Base-by-base conservation (phyloP, 345 rosid genomes). In the Sapria himalayana region DNA sequence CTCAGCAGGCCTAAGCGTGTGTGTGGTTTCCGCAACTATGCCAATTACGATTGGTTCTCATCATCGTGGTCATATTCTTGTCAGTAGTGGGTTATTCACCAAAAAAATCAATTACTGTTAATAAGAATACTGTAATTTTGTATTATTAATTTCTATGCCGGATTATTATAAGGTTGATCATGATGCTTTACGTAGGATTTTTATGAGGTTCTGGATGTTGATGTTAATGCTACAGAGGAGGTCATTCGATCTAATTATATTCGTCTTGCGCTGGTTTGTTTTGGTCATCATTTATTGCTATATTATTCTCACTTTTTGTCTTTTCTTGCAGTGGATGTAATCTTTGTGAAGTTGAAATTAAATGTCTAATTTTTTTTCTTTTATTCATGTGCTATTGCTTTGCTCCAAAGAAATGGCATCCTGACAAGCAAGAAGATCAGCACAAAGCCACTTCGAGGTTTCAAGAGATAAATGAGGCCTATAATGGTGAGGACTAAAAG, bases 381-480 rank as follows among this genome's bases (percentile, higher is more conserved):
- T 36, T 43, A 15, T 17, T 17, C 13, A 25, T 5, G 10, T 49
- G 47, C 33, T 38, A 33, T 29, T 29, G 32, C 39, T 25, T 24
- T 52, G 7, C 59, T 68, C 60, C n/a, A n/a, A n/a, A 78, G 96
- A 85, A 73, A 56, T 85, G 94, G 96, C 98, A 86, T 48, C 98
- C 98, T 0, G 98, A 86, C 41, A 82, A 89, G 60, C 69, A 70
- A 20, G 82, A 89, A 50, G 70, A 47, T 15, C 70, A 54, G 46
- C 76, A 65, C 12, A 50, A 60, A 33, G 71, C 78, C 20, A 78
- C 98, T 33, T 66, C 76, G 6, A 72, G 66, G 62, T 82, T 89
- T 69, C 98, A 89, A 66, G 93, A 82, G 51, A 89, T 89, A 55
- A 89, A 82, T 50, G 98, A 89, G 60, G 98, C 98, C 50, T 89